Conservation (phyloP, 106 monocot species). For the Ottelia alismoides region DNA sequence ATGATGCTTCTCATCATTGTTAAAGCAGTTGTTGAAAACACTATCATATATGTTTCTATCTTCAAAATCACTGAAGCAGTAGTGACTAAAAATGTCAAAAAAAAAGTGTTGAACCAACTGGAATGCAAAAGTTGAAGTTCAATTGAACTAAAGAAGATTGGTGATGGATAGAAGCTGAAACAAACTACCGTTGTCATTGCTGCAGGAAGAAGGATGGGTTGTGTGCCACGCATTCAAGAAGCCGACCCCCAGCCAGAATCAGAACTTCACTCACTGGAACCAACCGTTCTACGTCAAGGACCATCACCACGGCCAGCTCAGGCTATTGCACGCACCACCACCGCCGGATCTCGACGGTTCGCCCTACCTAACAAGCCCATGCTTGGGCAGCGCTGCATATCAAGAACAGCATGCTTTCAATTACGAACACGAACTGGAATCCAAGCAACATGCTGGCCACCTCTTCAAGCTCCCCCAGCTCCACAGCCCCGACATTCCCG, state of each 20-base stretch:
- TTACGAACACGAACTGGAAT: constrained; percentile 7
- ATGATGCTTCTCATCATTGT: too few relatives aligned
- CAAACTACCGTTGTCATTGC: too few relatives aligned
- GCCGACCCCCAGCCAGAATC: constrained; percentile 16
- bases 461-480: constrained; percentile 21
- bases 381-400: not conserved
- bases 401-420: not conserved
- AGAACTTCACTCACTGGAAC: constrained; percentile 6
- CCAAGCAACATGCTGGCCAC: constrained; percentile 6
- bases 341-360: too few relatives aligned
- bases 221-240: constrained; percentile 32
- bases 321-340: not conserved
- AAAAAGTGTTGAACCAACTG: too few relatives aligned
- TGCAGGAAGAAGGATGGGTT: constrained; percentile 44
- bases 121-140: too few relatives aligned
- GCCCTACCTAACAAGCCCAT: not conserved
- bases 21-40: too few relatives aligned
- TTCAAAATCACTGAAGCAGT: too few relatives aligned
- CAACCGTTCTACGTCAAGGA: constrained; percentile 9
- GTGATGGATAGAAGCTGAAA: too few relatives aligned
- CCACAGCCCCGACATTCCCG: constrained; percentile 4
- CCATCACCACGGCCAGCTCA: constrained; percentile 7
- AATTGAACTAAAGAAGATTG: too few relatives aligned
- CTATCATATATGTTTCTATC: too few relatives aligned
- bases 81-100: too few relatives aligned